phyloP scores from a whole-genome alignment of 176 grass and related monocot species.

The Hsuehochloa calcarea region DNA sequence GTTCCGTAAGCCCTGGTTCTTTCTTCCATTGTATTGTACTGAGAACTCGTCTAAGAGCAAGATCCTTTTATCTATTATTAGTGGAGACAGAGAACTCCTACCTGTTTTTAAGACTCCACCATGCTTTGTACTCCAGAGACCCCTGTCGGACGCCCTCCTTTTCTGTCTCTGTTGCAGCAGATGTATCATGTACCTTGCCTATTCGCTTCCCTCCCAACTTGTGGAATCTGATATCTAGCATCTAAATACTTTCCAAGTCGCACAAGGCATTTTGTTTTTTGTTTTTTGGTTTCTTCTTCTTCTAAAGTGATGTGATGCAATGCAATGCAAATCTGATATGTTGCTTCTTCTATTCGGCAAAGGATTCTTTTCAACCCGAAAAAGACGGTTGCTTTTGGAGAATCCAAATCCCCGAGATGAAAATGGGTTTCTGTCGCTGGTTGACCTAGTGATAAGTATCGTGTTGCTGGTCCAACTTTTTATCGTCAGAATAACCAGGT shows the following conservation, averaged over 20 bases:
- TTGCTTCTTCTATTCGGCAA: background rate
- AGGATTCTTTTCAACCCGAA: background rate
- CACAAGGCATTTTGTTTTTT: background rate
- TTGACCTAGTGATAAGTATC: no score
- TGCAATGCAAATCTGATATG: background rate
- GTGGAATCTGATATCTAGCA: slow-evolving; percentile 22
- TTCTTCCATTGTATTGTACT: background rate
- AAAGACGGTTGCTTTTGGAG: background rate
- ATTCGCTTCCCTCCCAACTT: background rate
- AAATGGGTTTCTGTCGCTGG: no score
- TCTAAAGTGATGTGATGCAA: background rate
- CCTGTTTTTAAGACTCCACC: slow-evolving; percentile 6
- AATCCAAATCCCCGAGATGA: background rate
- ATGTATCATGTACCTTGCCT: background rate
- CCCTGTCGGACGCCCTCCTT: background rate
- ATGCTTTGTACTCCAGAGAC: slow-evolving; percentile 31
- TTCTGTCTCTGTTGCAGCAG: background rate
- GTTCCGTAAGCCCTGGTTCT: background rate
- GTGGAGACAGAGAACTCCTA: background rate
- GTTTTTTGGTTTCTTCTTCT: background rate
- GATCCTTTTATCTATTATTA: background rate
- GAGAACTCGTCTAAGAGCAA: slow-evolving; percentile 33
- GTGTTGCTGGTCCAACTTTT: no score
- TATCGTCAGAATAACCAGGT: no score
- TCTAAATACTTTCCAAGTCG: background rate